Evolutionary conservation across 2,329 filamentous ascomycete species (phyloP).

Genomic region (Xylaria sp.): DNA sequence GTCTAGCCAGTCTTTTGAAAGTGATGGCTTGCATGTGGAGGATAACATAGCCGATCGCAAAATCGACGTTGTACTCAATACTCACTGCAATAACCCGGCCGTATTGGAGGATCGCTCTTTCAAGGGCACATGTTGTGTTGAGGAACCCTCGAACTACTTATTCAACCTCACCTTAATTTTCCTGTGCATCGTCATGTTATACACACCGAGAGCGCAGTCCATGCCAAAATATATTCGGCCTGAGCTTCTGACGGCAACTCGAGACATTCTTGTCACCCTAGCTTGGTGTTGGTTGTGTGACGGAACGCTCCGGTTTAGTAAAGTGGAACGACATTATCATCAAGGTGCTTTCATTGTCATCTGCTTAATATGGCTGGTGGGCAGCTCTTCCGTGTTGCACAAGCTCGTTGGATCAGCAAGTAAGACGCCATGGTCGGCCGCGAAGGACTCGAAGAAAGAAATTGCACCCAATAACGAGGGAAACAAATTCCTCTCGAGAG

Average conservation of each 20-base stretch:
- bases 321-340: constrained; percentile 60
- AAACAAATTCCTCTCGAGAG: constrained; percentile 61
- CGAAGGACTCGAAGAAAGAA: constrained; percentile 35
- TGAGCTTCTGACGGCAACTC: constrained; percentile 39
- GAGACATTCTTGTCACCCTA: constrained; percentile 40
- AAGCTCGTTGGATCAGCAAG: constrained; percentile 26
- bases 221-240: constrained; percentile 37
- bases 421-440: constrained; percentile 27
- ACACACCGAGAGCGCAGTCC: constrained; percentile 40
- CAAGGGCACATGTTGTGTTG: constrained; percentile 64
- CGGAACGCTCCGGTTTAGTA: constrained; percentile 64
- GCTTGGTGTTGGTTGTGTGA: constrained; percentile 65
- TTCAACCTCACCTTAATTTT: constrained; percentile 53
- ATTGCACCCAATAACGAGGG: constrained; percentile 39
- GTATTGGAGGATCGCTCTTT: constrained; percentile 56
- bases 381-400: constrained; percentile 38
- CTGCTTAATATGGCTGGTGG: constrained; percentile 46
- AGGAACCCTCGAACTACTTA: constrained; percentile 53
- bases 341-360: constrained; percentile 44
- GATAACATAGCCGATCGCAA: constrained; percentile 59
- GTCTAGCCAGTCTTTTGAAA: constrained; percentile 54
- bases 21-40: constrained; percentile 62
- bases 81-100: constrained; percentile 63
- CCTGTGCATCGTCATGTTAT: constrained; percentile 46
- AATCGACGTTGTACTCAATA: constrained; percentile 65